Evolutionary conservation across 2,329 filamentous ascomycete genomes (phyloP).

Genomic region (Aspergillus sp.): DNA sequence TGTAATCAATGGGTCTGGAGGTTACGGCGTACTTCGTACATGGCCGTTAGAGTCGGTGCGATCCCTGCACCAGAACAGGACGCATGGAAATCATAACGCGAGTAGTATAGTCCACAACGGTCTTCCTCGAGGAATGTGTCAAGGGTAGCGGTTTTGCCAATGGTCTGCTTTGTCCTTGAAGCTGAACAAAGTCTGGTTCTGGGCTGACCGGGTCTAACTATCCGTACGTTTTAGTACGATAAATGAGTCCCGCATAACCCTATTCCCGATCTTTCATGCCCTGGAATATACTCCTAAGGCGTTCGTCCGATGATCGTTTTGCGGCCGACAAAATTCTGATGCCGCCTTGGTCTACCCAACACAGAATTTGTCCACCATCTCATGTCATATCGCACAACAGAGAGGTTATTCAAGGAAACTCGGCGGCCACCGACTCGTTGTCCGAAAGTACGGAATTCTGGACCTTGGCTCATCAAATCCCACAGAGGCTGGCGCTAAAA

Average conservation of each 20-base stretch:
- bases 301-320: constrained; percentile 20
- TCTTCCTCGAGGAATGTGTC: constrained; percentile 8
- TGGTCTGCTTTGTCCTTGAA: constrained; percentile 13
- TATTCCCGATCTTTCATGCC: constrained; percentile 21
- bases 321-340: constrained; percentile 14
- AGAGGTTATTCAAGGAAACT: too few relatives aligned
- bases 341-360: constrained; percentile 25
- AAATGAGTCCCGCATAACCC: constrained; percentile 26
- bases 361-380: constrained; percentile 19
- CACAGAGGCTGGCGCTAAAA: constrained; percentile 14
- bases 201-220: constrained; percentile 19
- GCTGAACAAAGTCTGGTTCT: constrained; percentile 14
- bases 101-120: constrained; percentile 4
- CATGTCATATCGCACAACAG: constrained; percentile 4
- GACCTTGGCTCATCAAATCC: neutral
- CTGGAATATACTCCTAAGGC: constrained; percentile 20
- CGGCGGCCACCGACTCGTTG: constrained; percentile 1
- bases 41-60: neutral
- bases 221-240: constrained; percentile 28
- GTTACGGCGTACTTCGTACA: constrained; percentile 9
- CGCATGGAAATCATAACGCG: constrained; percentile 1
- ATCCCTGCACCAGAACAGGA: neutral
- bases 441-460: neutral
- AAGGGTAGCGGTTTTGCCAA: constrained; percentile 6
- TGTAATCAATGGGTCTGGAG: constrained; percentile 10